Evolutionary conservation across 192 early-diverging fungal species (phyloP).

Genomic region (Cladochytrium replicatum): DNA sequence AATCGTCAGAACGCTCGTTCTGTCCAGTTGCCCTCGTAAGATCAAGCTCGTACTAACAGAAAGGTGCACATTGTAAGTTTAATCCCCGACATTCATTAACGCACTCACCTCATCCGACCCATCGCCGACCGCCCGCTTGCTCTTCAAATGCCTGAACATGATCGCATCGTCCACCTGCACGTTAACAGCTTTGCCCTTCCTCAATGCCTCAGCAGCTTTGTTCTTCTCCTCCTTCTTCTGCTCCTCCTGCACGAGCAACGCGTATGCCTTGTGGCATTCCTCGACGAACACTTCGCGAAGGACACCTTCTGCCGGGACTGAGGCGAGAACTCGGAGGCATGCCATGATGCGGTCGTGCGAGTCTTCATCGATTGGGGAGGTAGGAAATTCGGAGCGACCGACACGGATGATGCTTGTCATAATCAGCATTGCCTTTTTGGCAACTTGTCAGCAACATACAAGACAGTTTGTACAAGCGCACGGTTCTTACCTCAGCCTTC

Average conservation of each 20-base stretch:
- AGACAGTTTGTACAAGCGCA: background rate
- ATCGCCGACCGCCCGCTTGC: conserved; percentile 54
- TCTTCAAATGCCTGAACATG: conserved; percentile 71
- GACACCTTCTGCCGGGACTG: conserved; percentile 6
- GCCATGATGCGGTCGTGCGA: conserved; percentile 84
- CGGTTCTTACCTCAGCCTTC: conserved; percentile 60
- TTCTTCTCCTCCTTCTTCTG: conserved; percentile 52
- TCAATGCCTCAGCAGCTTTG: conserved; percentile 23
- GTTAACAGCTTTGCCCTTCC: too few species aligned
- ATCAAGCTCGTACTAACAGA: conserved; percentile 73
- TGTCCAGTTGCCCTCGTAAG: conserved; percentile 73
- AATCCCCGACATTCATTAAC: too few species aligned
- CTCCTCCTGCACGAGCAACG: too few species aligned
- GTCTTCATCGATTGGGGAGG: conserved; percentile 93
- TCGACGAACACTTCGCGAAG: conserved; percentile 39
- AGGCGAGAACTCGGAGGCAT: conserved; percentile 50
- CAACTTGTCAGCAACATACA: background rate
- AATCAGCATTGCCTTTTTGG: conserved; percentile 90
- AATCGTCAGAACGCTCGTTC: conserved; percentile 56
- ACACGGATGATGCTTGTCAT: conserved; percentile 91
- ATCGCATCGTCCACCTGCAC: conserved; percentile 87
- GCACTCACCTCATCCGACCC: conserved; percentile 51
- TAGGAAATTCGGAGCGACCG: conserved; percentile 77
- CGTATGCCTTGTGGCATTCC: conserved; percentile 53
- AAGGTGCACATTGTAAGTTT: background rate